These are phyloP conservation scores for Fistulinella cinereoalba DNA, from an alignment of 1,284 basidiomycete species.

Conservation along the genomic window DNA sequence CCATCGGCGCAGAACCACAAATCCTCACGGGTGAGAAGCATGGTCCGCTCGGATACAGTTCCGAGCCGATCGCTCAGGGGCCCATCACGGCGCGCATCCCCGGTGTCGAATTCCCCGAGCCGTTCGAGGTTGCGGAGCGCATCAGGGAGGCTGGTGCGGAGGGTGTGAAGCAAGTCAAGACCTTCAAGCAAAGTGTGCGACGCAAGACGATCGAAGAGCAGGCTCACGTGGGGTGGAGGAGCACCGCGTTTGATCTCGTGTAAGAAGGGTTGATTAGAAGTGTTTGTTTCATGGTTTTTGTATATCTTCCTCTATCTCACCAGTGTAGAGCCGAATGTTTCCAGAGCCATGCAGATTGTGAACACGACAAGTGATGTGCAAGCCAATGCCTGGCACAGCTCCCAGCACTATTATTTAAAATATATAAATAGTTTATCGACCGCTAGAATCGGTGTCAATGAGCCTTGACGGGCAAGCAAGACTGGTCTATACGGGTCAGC, in stretches of 20 bases:
- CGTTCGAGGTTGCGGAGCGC: constrained; percentile 1
- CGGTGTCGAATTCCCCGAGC: constrained; percentile 16
- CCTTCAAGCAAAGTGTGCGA: constrained; percentile 29
- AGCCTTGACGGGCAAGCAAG: constrained; percentile 48
- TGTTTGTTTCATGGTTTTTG: constrained; percentile 53
- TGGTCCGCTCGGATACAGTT: constrained; percentile 56
- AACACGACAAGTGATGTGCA: no score
- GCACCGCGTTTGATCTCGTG: constrained; percentile 25
- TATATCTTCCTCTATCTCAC: constrained; percentile 59
- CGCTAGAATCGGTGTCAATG: constrained; percentile 53
- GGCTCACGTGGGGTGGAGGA: constrained; percentile 25
- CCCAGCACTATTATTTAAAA: no score
- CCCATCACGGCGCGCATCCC: constrained; percentile 29
- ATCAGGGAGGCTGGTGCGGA: constrained; percentile 11
- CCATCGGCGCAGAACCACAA: constrained; percentile 69
- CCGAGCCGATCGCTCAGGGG: constrained; percentile 41
- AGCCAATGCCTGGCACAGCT: no score
- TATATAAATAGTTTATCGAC: no score
- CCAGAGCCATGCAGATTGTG: no score
- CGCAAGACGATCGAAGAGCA: constrained; percentile 20
- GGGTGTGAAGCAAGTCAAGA: constrained; percentile 17
- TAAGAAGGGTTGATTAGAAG: not conserved
- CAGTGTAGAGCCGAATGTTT: constrained; percentile 51
- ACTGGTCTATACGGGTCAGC: constrained; percentile 47
- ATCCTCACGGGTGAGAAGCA: constrained; percentile 60